Evolutionary conservation across 78 protist genomes (phyloP).

Genomic region (Diacronema lutheri): DNA sequence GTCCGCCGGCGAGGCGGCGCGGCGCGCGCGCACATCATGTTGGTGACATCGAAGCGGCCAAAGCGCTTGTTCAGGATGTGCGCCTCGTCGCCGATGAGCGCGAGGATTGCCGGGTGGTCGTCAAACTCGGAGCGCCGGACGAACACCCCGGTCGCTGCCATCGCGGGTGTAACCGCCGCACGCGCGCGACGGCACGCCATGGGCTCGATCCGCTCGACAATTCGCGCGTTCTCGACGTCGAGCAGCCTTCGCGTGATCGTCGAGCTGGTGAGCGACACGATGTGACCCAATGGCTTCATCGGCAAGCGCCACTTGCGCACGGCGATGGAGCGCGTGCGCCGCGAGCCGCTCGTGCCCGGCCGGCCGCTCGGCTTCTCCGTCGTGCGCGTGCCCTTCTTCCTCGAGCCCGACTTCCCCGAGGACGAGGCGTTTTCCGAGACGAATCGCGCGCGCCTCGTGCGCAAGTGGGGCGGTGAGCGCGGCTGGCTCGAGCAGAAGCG

Average conservation of each 20-base stretch:
- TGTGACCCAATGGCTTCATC: background rate
- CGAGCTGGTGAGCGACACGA: background rate
- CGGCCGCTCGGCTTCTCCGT: background rate
- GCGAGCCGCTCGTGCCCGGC: background rate
- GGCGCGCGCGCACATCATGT: background rate
- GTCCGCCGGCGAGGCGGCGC: too few relatives aligned
- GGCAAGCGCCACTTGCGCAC: background rate
- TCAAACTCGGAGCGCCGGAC: slow-evolving; percentile 25
- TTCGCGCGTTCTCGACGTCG: too few relatives aligned
- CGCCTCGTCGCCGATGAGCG: background rate
- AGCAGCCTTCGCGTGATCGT: too few relatives aligned
- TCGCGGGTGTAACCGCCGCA: background rate
- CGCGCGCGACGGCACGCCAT: too few relatives aligned
- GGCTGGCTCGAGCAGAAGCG: background rate
- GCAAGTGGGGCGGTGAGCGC: background rate
- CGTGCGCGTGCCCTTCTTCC: slow-evolving; percentile 9
- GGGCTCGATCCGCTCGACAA: too few relatives aligned
- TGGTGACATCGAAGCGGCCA: background rate
- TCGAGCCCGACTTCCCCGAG: background rate
- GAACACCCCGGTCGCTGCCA: background rate
- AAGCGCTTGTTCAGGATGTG: background rate
- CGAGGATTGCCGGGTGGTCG: background rate
- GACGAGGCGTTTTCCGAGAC: background rate
- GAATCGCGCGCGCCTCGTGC: background rate
- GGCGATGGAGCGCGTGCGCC: background rate